phyloP scores from a whole-genome alignment of 495 filamentous ascomycete genomes.

The Friedmanniomyces simplex region DNA sequence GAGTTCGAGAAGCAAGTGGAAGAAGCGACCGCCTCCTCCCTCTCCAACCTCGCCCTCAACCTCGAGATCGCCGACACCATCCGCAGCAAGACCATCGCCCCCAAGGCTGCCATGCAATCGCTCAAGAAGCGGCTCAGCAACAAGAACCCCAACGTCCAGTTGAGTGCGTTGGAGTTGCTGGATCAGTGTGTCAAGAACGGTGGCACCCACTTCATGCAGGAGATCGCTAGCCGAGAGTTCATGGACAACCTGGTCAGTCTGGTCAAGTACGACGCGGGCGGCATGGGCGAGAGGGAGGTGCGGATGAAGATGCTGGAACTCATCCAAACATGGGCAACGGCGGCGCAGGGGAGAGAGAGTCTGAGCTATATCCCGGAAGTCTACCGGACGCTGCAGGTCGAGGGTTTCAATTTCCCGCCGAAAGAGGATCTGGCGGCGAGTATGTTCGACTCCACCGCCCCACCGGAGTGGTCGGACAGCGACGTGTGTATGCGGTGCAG shows the following conservation, averaged over 20 bases:
- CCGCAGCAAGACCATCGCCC: constrained; percentile 89
- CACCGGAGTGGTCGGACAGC: constrained; percentile 94
- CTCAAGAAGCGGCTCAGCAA: constrained; percentile 89
- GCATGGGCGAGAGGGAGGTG: constrained; percentile 53
- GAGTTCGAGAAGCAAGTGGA: constrained; percentile 89
- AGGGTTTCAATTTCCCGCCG: constrained; percentile 85
- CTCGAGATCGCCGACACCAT: constrained; percentile 96
- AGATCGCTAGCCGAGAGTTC: constrained; percentile 93
- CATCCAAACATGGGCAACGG: constrained; percentile 87
- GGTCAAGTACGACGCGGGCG: constrained; percentile 54
- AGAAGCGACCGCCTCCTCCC: constrained; percentile 80
- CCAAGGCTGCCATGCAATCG: constrained; percentile 93
- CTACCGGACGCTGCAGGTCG: constrained; percentile 67
- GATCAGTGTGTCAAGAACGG: constrained; percentile 99
- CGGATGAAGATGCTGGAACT: constrained; percentile 83
- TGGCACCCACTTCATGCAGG: constrained; percentile 86
- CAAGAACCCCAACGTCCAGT: constrained; percentile 91
- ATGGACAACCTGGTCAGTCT: constrained; percentile 94
- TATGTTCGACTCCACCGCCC: constrained; percentile 94
- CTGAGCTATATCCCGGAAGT: constrained; percentile 78
- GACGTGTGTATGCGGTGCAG: constrained; percentile 98
- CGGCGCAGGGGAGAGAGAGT: constrained; percentile 74
- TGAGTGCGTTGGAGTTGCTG: constrained; percentile 86
- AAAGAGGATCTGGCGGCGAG: constrained; percentile 76
- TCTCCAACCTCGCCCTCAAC: constrained; percentile 94